A percentile compares a stretch with the other conserved stretches of the same genome.
Conservation (phyloP, 306 rosid genomes). For the Malus sieversii region DNA sequence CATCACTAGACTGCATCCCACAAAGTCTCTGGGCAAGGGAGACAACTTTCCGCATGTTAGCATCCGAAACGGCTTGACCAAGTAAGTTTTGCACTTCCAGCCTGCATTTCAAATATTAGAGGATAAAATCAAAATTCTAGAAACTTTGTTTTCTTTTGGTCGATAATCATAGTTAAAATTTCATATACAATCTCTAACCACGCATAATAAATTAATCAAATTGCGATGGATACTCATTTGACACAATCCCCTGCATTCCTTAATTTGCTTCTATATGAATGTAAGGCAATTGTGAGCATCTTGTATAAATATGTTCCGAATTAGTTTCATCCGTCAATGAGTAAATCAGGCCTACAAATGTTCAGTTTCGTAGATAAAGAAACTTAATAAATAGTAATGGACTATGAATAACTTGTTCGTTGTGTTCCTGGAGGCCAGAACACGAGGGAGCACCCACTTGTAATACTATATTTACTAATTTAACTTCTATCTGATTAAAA, state of each 20-base stretch:
- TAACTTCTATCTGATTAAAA: not conserved
- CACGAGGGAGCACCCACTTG: not conserved
- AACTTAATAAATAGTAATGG: not conserved
- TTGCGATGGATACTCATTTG: not conserved
- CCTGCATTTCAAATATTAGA: constrained; percentile 38
- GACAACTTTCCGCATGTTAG: constrained; percentile 56
- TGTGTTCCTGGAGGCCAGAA: not conserved
- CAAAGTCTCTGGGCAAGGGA: constrained; percentile 51
- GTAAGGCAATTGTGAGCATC: not conserved
- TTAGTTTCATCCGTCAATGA: not conserved
- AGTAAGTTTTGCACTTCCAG: constrained; percentile 57
- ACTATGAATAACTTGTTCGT: not conserved
- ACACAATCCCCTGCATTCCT: not conserved
- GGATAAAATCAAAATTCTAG: constrained; percentile 7
- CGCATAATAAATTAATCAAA: not conserved
- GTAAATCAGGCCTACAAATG: not conserved
- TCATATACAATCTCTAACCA: not conserved
- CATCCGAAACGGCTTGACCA: constrained; percentile 57
- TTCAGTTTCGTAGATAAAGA: not conserved
- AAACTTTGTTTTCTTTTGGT: not conserved
- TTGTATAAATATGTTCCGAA: not conserved
- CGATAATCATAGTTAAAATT: not conserved
- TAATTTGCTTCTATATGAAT: not conserved
- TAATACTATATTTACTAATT: not conserved
- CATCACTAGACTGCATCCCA: constrained; percentile 52